Conservation (phyloP, 2,329 filamentous ascomycete species). For the Cladophialophora chaetospira region DNA sequence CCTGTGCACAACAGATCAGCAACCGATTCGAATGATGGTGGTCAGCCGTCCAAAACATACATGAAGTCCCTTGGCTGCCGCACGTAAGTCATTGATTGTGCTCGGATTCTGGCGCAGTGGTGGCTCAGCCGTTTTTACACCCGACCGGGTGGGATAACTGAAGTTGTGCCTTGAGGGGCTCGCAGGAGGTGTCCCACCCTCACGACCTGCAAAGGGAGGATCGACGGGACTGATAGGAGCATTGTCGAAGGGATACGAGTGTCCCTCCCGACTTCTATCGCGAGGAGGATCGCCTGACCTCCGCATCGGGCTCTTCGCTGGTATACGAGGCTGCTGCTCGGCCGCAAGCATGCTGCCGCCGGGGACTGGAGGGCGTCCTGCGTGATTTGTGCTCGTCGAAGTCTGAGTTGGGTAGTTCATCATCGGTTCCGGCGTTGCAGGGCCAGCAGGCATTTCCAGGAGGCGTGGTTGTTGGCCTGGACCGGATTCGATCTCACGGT, state of each 20-base stretch:
- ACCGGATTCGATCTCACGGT: no score
- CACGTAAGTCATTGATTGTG: slow-evolving; percentile 30
- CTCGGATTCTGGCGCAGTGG: slow-evolving; percentile 23
- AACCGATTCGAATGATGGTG: background rate
- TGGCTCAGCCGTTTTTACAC: slow-evolving; percentile 23
- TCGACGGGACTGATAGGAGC: slow-evolving; percentile 26
- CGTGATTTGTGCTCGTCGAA: slow-evolving; percentile 16
- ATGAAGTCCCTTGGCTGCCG: slow-evolving; percentile 31
- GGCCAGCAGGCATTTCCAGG: slow-evolving; percentile 10
- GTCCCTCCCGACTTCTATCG: background rate
- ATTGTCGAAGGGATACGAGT: slow-evolving; percentile 3
- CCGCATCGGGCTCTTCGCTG: slow-evolving; percentile 25
- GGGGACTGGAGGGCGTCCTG: slow-evolving; percentile 7
- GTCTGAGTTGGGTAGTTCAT: background rate
- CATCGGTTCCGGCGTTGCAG: background rate
- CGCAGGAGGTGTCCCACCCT: slow-evolving; percentile 18
- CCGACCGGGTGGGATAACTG: slow-evolving; percentile 31
- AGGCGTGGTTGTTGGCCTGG: slow-evolving; percentile 15
- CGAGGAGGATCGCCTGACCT: slow-evolving; percentile 23
- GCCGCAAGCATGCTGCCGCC: slow-evolving; percentile 12
- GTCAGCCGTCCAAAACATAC: slow-evolving; percentile 11
- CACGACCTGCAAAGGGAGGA: slow-evolving; percentile 11
- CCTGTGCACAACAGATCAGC: slow-evolving; percentile 15
- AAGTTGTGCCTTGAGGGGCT: slow-evolving; percentile 29
- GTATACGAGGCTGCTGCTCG: slow-evolving; percentile 20